Base-by-base conservation (phyloP, 1,139 yeast genomes). In the Diutina pseudorugosa region DNA sequence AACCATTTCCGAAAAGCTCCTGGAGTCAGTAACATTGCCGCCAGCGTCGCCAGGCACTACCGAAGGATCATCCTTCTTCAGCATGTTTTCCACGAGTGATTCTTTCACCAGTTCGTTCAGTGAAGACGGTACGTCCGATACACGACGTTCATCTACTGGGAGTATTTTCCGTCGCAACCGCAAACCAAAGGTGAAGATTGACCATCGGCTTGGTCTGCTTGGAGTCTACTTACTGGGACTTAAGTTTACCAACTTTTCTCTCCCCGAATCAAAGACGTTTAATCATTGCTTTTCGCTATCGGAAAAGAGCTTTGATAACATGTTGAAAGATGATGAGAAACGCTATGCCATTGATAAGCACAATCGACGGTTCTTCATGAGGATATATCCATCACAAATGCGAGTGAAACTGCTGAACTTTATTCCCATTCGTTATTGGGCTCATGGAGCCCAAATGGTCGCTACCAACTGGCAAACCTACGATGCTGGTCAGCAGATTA, bases 381-480 rank as follows among this genome's bases (percentile, higher is more conserved):
- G 99, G 52, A 79, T 90, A 0, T 93, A 94, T 63, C 99, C 99
- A 0, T 83, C 95, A 0, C 83, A 82, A 12, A 77, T 81, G 54
- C 70, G 98, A 51, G 74, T 88, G 55, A 83, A 75, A 53, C 89
- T 96, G 1, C 75, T 89, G 3, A 93, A 93, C 61, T 91, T 88
- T 61, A 76, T 76, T 48, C 98, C 98, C 0, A 69, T 87, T 4
- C 68, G 67, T 0, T 89, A 80, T 61, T 93, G 99, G 98, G 73
- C 74, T 51, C 72, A 77, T 52, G 99, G 99, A 0, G 84, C 78
- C 4, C 98, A 93, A 62, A 80, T 94, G 90, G 98, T 88, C 3
- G 98, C 98, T 0, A 83, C 96, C 1, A 93, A 93, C 62, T 94
- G 98, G 98, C 98, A 93, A 66, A 85, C 95, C 0, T 85, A 81